Conservation (phyloP, 305 asterid genomes). For the Fraxinus ornus region DNA sequence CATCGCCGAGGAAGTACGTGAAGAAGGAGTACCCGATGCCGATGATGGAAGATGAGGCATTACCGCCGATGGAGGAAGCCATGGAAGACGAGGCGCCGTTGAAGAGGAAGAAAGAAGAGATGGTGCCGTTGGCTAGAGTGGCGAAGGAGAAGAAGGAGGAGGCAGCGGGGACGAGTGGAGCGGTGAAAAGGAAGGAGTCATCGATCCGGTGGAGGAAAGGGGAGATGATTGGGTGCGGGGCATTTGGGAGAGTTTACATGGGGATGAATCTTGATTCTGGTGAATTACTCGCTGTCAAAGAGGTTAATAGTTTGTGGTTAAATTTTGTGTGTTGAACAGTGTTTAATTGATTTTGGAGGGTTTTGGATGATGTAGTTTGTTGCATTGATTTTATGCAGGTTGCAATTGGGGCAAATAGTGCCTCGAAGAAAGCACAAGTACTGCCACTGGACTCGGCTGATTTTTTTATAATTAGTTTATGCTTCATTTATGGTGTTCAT, state of each 20-base stretch:
- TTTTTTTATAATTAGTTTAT: conserved; percentile 5
- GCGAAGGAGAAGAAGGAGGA: conserved; percentile 1
- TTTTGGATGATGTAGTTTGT: conserved; percentile 23
- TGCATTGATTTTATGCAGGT: conserved; percentile 51
- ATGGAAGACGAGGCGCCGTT: conserved; percentile 28
- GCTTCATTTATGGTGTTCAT: neutral
- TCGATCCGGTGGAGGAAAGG: conserved; percentile 93
- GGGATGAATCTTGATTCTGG: conserved; percentile 98
- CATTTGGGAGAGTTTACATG: conserved; percentile 97
- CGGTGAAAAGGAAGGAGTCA: conserved; percentile 14
- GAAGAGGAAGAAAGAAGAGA: conserved; percentile 33
- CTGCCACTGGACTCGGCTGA: conserved; percentile 30
- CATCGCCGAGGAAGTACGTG: conserved; percentile 22
- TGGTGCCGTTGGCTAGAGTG: conserved; percentile 17
- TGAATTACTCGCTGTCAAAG: conserved; percentile 88
- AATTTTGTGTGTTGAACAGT: neutral
- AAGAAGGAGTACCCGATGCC: conserved; percentile 2
- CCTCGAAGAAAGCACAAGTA: conserved; percentile 85
- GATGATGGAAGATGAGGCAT: conserved; percentile 35
- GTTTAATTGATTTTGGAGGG: neutral
- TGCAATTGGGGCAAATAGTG: conserved; percentile 67
- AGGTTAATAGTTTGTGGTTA: conserved; percentile 43
- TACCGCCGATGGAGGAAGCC: conserved; percentile 44
- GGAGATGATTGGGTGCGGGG: conserved; percentile 93
- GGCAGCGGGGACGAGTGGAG: neutral